These are phyloP conservation scores for Linnemannia schmuckeri DNA, from an alignment of 192 early-diverging fungal species.

Conservation along the genomic window DNA sequence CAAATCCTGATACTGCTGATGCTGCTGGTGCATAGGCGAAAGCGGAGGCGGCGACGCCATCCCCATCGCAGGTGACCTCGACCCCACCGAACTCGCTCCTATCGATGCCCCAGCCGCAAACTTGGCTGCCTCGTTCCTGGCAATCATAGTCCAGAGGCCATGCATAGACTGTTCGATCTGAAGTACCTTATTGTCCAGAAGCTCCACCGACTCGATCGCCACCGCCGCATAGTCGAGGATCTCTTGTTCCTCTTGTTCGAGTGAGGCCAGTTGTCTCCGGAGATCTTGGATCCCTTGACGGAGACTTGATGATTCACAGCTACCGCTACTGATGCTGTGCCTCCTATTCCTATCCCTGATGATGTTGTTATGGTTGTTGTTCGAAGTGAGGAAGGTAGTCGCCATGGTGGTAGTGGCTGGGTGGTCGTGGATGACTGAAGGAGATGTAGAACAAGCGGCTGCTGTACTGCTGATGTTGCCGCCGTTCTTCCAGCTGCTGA, in stretches of 20 bases:
- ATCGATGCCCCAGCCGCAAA: not conserved
- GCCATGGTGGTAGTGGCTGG: not conserved
- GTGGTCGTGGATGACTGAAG: not conserved
- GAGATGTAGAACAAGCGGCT: not conserved
- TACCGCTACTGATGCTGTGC: not conserved
- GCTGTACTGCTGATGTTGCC: not conserved
- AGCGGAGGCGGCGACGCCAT: not conserved
- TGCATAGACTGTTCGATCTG: not conserved
- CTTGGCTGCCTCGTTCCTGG: slow-evolving; percentile 1
- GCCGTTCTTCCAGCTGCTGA: not conserved
- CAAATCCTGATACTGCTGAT: not conserved
- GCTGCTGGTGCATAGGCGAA: not conserved
- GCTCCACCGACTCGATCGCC: not conserved
- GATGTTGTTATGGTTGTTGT: not conserved
- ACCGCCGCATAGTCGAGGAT: not conserved
- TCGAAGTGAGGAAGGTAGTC: not conserved
- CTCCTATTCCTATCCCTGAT: not conserved
- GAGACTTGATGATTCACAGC: not conserved
- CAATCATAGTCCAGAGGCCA: not conserved
- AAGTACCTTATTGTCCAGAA: not conserved
- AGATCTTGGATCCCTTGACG: not conserved
- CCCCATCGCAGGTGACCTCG: not conserved
- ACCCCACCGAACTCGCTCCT: not conserved
- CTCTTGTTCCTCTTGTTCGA: not conserved
- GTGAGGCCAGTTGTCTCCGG: not conserved